Percentiles rank a stretch among this genome's conserved stretches.
phyloP scores from a whole-genome alignment of 495 filamentous ascomycete genomes.

The Hypoxylon fragiforme region DNA sequence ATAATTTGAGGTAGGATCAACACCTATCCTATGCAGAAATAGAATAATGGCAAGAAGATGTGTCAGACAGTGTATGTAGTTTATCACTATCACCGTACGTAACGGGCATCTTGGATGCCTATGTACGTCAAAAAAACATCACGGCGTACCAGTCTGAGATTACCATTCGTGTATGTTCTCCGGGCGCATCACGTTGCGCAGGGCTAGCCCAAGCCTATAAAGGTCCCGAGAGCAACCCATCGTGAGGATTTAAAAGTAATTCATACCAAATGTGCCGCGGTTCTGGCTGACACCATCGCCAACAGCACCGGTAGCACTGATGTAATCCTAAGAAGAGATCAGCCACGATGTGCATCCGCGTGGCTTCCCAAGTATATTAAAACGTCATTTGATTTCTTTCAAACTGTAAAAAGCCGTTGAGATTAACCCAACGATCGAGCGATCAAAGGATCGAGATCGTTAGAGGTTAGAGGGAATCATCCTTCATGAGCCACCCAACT shows the following conservation, averaged over 20 bases:
- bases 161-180: neutral
- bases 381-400: slow-evolving; percentile 6
- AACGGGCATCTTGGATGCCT: no score
- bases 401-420: neutral
- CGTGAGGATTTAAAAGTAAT: neutral
- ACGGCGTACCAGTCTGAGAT: slow-evolving; percentile 1
- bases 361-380: neutral
- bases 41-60: no score
- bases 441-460: slow-evolving; percentile 9
- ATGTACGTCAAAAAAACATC: no score
- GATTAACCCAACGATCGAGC: neutral
- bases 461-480: neutral
- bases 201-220: neutral
- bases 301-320: slow-evolving; percentile 1
- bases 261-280: neutral
- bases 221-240: neutral
- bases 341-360: slow-evolving; percentile 6
- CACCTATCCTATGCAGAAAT: no score
- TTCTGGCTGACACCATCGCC: no score
- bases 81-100: no score
- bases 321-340: slow-evolving; percentile 8
- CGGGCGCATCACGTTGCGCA: neutral
- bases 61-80: no score
- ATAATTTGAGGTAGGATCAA: no score
- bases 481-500: neutral